Base-by-base conservation (phyloP, 495 filamentous ascomycete genomes). In the Podospora pseudoanserina region DNA sequence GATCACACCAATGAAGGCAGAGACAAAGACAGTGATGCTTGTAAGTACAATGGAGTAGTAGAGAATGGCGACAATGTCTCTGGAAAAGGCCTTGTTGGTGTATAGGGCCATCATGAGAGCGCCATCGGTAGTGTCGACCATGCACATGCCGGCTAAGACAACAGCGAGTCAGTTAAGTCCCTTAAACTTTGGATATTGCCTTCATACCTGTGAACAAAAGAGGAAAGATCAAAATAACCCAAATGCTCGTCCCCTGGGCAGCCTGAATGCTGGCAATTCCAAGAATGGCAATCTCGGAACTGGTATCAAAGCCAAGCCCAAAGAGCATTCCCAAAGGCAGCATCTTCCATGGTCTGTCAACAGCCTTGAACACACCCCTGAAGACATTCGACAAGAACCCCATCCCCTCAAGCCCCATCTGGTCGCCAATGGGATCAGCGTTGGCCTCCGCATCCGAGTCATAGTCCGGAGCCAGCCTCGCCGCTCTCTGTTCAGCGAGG, bases 261-360 rank as follows among this genome's bases (percentile, higher is more conserved):
- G 89, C 93, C 75, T 97, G 88, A 4, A 99, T 87, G 26, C 89
- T 91, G 1, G 93, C 90, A 68, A 97, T 97, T 1, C 95, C 94
- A 4, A 99, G 79, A 2, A 99, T 81, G 0, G 95, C 95, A 73
- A 99, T 91, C 77, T 99, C 95, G 19, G 91, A 94, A 44, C 92
- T 96, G 0, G 95, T 97, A 78, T 99, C 95, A 76, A 99, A 99
- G 1, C 95, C 95, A 11, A 97, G 82, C 18, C 95, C 95, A 78
- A 99, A 99, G 23, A 97, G 75, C 3, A 97, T 82, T 4, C 94
- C 94, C 4, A 98, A 80, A 5, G 93, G 92, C 75, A 96, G 90
- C 94, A 97, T 99, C 78, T 99, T 99, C 95, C 95, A 99, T 0
- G 93, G 92, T 75, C 90, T 80, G 76, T 99, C 91, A 74, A 99